Evolutionary conservation across 1,284 basidiomycete species (phyloP).

Genomic region (Ustilago xerochloae): DNA sequence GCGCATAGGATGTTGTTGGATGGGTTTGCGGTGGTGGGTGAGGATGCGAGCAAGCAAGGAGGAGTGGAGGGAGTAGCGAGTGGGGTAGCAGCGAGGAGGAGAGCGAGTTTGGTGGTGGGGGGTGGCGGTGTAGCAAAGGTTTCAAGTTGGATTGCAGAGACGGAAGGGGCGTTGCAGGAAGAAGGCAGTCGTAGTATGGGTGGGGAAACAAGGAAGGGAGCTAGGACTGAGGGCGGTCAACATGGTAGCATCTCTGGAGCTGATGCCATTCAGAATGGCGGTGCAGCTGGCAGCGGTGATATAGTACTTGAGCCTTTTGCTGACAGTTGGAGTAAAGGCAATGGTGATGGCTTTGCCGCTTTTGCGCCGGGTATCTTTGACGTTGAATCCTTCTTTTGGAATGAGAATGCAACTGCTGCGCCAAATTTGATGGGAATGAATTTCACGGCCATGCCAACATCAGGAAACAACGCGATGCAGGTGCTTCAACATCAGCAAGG

Average conservation of each 20-base stretch:
- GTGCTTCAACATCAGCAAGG: no score
- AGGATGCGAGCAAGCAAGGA: slow-evolving; percentile 44
- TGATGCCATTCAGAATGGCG: neutral
- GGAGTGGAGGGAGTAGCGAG: neutral
- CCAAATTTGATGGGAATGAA: slow-evolving; percentile 26
- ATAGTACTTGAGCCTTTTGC: no score
- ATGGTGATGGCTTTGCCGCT: neutral
- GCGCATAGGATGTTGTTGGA: slow-evolving; percentile 60
- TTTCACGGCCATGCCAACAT: no score
- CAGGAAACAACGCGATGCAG: no score
- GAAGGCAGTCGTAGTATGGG: neutral
- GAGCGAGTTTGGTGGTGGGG: slow-evolving; percentile 22
- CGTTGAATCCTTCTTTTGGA: slow-evolving; percentile 60
- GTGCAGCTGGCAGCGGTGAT: no score
- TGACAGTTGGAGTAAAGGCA: neutral
- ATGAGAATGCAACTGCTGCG: slow-evolving; percentile 44
- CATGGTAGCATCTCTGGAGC: neutral
- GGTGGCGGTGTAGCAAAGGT: slow-evolving; percentile 22
- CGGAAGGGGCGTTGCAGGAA: slow-evolving; percentile 27
- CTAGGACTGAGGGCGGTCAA: neutral
- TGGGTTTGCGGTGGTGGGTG: slow-evolving; percentile 56
- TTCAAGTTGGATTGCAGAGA: slow-evolving; percentile 48
- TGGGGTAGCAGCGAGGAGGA: no score
- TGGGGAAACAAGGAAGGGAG: neutral
- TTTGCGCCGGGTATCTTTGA: slow-evolving; percentile 55